Conservation (phyloP, 164 flowering plant species). For the Magnolia changhungtana region DNA sequence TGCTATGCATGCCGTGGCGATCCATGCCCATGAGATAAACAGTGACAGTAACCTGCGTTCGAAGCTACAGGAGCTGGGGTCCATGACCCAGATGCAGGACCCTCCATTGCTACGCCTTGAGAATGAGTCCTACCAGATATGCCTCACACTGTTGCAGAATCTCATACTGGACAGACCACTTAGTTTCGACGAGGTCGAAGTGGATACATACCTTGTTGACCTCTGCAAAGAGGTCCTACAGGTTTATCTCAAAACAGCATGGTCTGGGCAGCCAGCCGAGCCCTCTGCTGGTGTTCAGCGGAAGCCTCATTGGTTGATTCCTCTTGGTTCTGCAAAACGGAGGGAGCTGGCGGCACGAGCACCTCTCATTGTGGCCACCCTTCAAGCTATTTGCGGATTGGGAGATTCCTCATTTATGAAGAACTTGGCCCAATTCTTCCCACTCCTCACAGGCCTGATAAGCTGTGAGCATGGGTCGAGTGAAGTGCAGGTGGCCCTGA, state of each 20-base stretch:
- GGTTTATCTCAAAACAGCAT: slow-evolving; percentile 60
- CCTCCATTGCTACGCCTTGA: slow-evolving; percentile 93
- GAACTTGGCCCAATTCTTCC: slow-evolving; percentile 64
- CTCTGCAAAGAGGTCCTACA: slow-evolving; percentile 80
- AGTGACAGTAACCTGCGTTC: slow-evolving; percentile 44
- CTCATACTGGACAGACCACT: slow-evolving; percentile 58
- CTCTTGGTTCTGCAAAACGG: slow-evolving; percentile 79
- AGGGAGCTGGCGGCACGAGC: slow-evolving; percentile 91
- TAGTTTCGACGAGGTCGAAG: slow-evolving; percentile 47
- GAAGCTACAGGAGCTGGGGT: slow-evolving; percentile 78
- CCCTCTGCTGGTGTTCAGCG: slow-evolving; percentile 24
- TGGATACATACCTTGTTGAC: slow-evolving; percentile 59
- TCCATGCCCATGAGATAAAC: slow-evolving; percentile 86
- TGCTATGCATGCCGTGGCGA: slow-evolving; percentile 72
- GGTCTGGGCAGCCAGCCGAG: slow-evolving; percentile 31
- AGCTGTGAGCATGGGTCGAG: slow-evolving; percentile 93
- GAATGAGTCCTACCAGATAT: slow-evolving; percentile 85
- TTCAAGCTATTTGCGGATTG: slow-evolving; percentile 70
- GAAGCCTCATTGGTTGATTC: slow-evolving; percentile 54
- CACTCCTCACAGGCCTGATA: slow-evolving; percentile 71
- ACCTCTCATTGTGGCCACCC: slow-evolving; percentile 76
- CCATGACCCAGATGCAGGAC: slow-evolving; percentile 92
- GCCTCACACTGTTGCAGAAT: slow-evolving; percentile 84
- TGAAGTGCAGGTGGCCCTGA: slow-evolving; percentile 83
- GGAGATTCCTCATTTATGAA: slow-evolving; percentile 57